Conservation (phyloP, 345 rosid species). For the Turritis glabra region DNA sequence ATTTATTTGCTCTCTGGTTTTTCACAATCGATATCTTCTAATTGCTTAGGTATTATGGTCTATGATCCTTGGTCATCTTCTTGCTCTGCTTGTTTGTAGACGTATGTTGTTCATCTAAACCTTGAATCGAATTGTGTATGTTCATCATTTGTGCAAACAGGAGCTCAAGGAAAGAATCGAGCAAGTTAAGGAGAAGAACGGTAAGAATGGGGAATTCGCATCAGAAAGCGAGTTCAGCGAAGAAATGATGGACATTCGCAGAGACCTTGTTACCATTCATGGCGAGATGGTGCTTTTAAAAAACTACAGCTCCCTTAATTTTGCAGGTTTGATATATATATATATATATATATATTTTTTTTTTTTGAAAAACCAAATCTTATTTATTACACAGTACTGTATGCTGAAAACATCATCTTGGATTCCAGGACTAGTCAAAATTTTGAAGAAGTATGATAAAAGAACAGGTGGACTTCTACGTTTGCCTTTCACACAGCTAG, state of each 20-base stretch:
- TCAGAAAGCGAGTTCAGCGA: slow-evolving; percentile 76
- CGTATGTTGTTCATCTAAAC: no score
- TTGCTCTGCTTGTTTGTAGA: slow-evolving; percentile 7
- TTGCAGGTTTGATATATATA: slow-evolving; percentile 60
- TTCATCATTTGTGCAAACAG: slow-evolving; percentile 42
- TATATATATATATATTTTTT: no score
- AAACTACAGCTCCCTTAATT: slow-evolving; percentile 88
- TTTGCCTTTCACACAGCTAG: slow-evolving; percentile 78
- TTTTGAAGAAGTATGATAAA: slow-evolving; percentile 87
- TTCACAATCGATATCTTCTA: neutral
- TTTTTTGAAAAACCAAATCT: neutral
- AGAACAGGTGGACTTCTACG: slow-evolving; percentile 80
- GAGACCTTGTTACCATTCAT: slow-evolving; percentile 83
- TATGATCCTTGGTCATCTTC: neutral
- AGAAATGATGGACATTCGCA: slow-evolving; percentile 94
- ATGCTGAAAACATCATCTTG: slow-evolving; percentile 19
- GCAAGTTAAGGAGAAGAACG: slow-evolving; percentile 54
- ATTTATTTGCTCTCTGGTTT: neutral
- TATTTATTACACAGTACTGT: neutral
- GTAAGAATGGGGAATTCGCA: slow-evolving; percentile 51
- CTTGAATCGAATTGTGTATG: neutral
- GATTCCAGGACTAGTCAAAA: slow-evolving; percentile 71
- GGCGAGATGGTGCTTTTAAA: slow-evolving; percentile 96
- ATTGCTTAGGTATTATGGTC: slow-evolving; percentile 2
- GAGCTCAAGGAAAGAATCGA: slow-evolving; percentile 87